Base-by-base conservation (phyloP, 305 asterid species). In the Solanum aculeatissimum region DNA sequence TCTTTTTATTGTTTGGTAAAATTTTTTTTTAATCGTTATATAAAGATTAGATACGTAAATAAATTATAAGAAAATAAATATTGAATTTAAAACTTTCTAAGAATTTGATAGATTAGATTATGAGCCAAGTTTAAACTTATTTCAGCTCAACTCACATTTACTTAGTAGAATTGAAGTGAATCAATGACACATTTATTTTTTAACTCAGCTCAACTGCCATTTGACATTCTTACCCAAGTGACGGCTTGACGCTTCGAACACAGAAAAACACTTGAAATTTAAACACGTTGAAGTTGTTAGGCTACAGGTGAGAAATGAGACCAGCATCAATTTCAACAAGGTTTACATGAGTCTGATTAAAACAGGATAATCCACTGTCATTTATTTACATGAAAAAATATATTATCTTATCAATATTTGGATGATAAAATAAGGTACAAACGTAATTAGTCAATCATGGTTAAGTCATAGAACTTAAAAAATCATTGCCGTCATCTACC, bases 261-360 rank as follows among this genome's bases (percentile, higher is more conserved):
- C 65, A 75, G 45, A 27, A 29, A 29, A 25, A 6, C 81, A 49
- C 15, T 25, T 3, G 25, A 9, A 27, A 47, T 15, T 25, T 15
- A 25, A 49, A 49, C 43, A 47, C 43, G 43, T 75, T 16, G 27
- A 49, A 75, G 27, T 35, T 25, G 82, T 49, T 75, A 27, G 82
- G 45, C 27, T 4, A 75, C 63, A 10, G 63, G 45, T 75, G 45
- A 75, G 63, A 49, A 25, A 75, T 49, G 82, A 49, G 15, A 16
- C 62, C 63, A 75, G 45, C 16, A 75, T 25, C 88, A 18, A 77
- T 19, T 51, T 51, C 45, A 29, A 51, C 27, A 51, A 51, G 63
- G 79, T 63, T 85, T 87, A 86, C 86, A 79, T 72, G 90, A 87
- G 87, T 85, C 84, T 72, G 83, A 84, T 60, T 84, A 81, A 68